A percentile compares a stretch with the other conserved stretches of the same genome.
These are phyloP conservation scores for Ophiostoma fasciatum DNA, from an alignment of 2,329 filamentous ascomycete species.

Conservation along the genomic window DNA sequence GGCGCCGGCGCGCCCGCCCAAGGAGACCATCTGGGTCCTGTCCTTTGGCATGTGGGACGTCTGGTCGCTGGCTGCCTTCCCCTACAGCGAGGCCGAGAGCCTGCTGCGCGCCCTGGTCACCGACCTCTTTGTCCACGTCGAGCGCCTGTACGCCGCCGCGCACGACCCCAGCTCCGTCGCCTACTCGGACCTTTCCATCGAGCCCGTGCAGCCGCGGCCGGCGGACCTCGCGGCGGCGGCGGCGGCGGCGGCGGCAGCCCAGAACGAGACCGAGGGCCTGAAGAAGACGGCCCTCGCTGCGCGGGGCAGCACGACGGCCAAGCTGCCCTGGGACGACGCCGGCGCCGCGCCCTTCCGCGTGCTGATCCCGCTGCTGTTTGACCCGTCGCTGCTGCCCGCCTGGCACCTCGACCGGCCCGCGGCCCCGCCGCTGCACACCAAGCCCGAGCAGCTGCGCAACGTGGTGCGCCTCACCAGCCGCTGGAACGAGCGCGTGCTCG, in stretches of 20 bases:
- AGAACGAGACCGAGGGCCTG: slow-evolving; percentile 2
- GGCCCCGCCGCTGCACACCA: slow-evolving; percentile 29
- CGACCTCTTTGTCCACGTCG: slow-evolving; percentile 30
- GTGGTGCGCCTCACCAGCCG: slow-evolving; percentile 32
- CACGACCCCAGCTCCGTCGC: slow-evolving; percentile 27
- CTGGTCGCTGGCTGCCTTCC: slow-evolving; percentile 35
- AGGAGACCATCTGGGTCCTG: slow-evolving; percentile 38
- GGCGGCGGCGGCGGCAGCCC: too few species aligned
- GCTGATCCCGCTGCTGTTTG: slow-evolving; percentile 35
- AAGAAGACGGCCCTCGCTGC: neutral
- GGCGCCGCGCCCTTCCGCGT: slow-evolving; percentile 28
- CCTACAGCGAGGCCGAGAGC: slow-evolving; percentile 22
- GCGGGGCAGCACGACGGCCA: slow-evolving; percentile 8
- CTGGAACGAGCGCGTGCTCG: slow-evolving; percentile 34
- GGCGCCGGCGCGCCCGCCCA: slow-evolving; percentile 18
- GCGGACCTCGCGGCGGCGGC: too few species aligned
- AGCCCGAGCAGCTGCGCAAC: slow-evolving; percentile 38
- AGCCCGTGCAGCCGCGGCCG: too few species aligned
- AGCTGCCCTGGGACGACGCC: slow-evolving; percentile 13
- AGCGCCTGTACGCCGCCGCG: slow-evolving; percentile 30
- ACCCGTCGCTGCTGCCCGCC: slow-evolving; percentile 38
- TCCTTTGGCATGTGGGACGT: slow-evolving; percentile 40
- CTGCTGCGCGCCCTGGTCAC: slow-evolving; percentile 22
- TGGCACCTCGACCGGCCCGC: slow-evolving; percentile 29
- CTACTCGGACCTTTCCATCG: slow-evolving; percentile 26